Base-by-base conservation (phyloP, 805 yeast genomes). In the Pichia occidentalis region DNA sequence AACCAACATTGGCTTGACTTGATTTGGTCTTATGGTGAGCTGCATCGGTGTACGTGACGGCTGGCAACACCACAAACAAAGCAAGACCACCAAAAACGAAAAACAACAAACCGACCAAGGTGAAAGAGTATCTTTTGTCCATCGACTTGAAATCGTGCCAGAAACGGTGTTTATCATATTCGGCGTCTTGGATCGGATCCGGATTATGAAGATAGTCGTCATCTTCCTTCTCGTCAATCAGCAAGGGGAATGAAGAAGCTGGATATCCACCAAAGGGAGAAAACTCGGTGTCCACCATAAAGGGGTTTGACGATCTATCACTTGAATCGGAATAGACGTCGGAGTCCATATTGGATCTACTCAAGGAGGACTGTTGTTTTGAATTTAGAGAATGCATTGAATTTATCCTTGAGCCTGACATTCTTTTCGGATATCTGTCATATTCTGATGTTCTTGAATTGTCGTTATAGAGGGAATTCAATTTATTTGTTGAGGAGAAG, bases 231-330 rank as follows among this genome's bases (percentile, higher is more conserved):
- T 90, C 97, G 43, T 90, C 96, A 46, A 92, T 77, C 50, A 75
- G 80, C 40, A 90, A 65, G 1, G 98, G 98, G 64, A 90, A 90
- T 4, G 86, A 78, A 13, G 87, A 70, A 7, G 95, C 94, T 1
- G 98, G 97, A 60, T 85, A 90, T 12, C 97, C 97, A 36, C 97
- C 98, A 63, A 90, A 90, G 3, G 97, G 98, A 33, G 84, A 76
- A 48, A 79, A 78, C 52, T 82, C 92, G 17, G 78, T 71, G 51
- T 70, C 78, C 28, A 65, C 68, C 33, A 70, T 43, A 47, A 68
- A 68, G 11, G 74, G 74, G 32, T 56, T 52, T 14, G 56, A 51
- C 8, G 41, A 29, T 24, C 49, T 46, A 20, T 48, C 53, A 25
- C 51, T 45, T 7, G 41, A 43, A 32, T 45, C 43, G 10, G 55